Conservation (phyloP, 2,329 filamentous ascomycete species). For the Aspergillus candidus region DNA sequence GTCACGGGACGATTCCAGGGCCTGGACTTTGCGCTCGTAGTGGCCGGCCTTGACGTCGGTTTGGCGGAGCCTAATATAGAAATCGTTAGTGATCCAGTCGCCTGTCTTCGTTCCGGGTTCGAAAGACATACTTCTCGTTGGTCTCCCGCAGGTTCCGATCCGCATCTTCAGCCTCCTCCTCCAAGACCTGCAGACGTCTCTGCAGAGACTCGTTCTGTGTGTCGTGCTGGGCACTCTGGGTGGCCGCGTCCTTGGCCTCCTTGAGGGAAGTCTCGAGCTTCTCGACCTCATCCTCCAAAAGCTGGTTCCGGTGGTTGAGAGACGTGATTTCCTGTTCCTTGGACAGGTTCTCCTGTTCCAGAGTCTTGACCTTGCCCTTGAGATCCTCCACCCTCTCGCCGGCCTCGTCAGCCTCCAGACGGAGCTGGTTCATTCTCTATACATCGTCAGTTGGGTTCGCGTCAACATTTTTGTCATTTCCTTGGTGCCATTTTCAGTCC, state of each 20-base stretch:
- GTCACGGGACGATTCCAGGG: constrained; percentile 84
- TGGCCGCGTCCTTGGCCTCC: constrained; percentile 80
- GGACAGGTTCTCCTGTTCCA: constrained; percentile 90
- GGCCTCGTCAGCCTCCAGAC: constrained; percentile 85
- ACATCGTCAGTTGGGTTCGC: constrained; percentile 14
- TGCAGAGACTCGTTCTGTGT: constrained; percentile 88
- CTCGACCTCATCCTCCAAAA: constrained; percentile 86
- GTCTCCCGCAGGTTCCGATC: constrained; percentile 95
- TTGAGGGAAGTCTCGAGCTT: constrained; percentile 80
- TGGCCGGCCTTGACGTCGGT: constrained; percentile 99
- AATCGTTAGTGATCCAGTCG: constrained; percentile 10
- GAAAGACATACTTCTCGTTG: constrained; percentile 83
- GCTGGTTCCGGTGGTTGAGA: constrained; percentile 86
- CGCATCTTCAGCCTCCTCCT: constrained; percentile 95
- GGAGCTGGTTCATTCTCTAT: constrained; percentile 92
- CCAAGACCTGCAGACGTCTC: constrained; percentile 87
- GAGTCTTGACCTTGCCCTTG: constrained; percentile 74
- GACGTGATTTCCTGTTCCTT: constrained; percentile 99
- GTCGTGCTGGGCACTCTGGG: constrained; percentile 73
- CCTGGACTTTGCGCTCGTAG: constrained; percentile 98
- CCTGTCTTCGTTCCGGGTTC: not conserved
- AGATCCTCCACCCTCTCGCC: constrained; percentile 78
- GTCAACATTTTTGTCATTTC: constrained; percentile 6
- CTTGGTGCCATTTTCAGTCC: too few relatives aligned
- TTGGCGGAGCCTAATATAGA: constrained; percentile 71